phyloP scores from a whole-genome alignment of 2,329 filamentous ascomycete species.

The Ampelomyces quisqualis region DNA sequence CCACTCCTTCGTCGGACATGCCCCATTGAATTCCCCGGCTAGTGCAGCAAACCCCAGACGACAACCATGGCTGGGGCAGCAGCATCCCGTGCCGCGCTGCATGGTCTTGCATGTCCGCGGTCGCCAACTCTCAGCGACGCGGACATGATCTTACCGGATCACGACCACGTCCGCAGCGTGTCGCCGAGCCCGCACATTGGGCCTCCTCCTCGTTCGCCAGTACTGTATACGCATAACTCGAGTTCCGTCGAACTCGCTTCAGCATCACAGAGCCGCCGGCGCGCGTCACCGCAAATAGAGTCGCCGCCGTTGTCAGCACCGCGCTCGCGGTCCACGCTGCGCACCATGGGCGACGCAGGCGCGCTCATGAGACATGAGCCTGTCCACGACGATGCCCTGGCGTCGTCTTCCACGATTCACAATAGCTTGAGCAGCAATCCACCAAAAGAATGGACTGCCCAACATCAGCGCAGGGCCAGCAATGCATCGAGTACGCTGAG shows the following conservation, averaged over 20 bases:
- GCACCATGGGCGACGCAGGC: constrained; percentile 31
- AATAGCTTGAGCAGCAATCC: constrained; percentile 20
- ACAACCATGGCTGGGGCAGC: constrained; percentile 26
- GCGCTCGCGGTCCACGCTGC: constrained; percentile 41
- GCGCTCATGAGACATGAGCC: constrained; percentile 14
- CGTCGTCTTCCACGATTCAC: constrained; percentile 39
- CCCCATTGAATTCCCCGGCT: constrained; percentile 19
- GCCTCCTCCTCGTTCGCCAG: constrained; percentile 47
- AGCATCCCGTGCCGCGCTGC: constrained; percentile 16
- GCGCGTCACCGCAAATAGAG: constrained; percentile 30
- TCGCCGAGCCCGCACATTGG: constrained; percentile 53
- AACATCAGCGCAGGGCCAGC: constrained; percentile 33
- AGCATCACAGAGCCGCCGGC: constrained; percentile 33
- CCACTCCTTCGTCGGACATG: constrained; percentile 15
- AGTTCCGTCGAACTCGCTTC: constrained; percentile 33
- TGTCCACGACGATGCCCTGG: constrained; percentile 25
- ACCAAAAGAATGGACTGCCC: constrained; percentile 16
- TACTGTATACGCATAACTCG: constrained; percentile 27
- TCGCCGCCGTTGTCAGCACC: constrained; percentile 37
- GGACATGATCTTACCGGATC: constrained; percentile 90
- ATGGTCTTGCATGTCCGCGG: constrained; percentile 23
- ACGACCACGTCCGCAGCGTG: constrained; percentile 51
- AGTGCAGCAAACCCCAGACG: constrained; percentile 21
- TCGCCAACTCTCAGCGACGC: constrained; percentile 90
- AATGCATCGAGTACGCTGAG: constrained; percentile 46